Percentiles rank a stretch among this genome's conserved stretches.
Evolutionary conservation across 495 filamentous ascomycete species (phyloP).

Genomic region (Hamigera avellanea): DNA sequence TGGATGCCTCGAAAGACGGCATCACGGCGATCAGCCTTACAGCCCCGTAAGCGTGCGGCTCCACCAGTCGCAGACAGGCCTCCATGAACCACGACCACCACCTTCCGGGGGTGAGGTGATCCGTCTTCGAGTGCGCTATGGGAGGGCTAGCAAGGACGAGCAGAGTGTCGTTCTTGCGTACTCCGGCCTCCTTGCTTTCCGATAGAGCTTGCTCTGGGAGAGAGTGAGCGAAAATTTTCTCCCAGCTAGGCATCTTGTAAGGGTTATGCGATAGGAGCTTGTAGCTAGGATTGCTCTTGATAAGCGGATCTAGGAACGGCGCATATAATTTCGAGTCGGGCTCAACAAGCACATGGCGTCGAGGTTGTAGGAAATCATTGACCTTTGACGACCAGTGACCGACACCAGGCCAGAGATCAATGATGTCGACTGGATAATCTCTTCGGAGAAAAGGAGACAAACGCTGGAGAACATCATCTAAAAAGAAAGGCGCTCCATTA

Average conservation of each 20-base stretch:
- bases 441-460: constrained; percentile 47
- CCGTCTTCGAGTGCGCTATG: constrained; percentile 15
- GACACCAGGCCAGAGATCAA: constrained; percentile 72
- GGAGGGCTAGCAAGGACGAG: constrained; percentile 53
- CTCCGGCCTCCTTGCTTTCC: constrained; percentile 13
- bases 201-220: constrained; percentile 22
- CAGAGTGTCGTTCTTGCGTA: constrained; percentile 49
- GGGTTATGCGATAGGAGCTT: constrained; percentile 34
- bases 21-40: constrained; percentile 63
- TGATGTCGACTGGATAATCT: constrained; percentile 60
- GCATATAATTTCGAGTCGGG: constrained; percentile 40
- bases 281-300: constrained; percentile 45
- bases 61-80: constrained; percentile 15
- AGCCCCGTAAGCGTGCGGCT: constrained; percentile 32
- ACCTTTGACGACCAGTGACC: constrained; percentile 68
- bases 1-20: constrained; percentile 32
- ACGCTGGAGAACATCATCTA: constrained; percentile 40
- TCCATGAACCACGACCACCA: constrained; percentile 23
- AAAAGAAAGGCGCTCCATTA: background rate
- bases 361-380: constrained; percentile 60
- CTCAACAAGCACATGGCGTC: constrained; percentile 71
- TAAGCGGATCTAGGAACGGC: constrained; percentile 48
- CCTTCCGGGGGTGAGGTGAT: constrained; percentile 24
- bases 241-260: constrained; percentile 36
- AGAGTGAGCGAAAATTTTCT: constrained; percentile 29